Evolutionary conservation across 1,284 basidiomycete genomes (phyloP), one percentile per base, ranked within the genome.

Genomic region (Athelia psychrophila): DNA sequence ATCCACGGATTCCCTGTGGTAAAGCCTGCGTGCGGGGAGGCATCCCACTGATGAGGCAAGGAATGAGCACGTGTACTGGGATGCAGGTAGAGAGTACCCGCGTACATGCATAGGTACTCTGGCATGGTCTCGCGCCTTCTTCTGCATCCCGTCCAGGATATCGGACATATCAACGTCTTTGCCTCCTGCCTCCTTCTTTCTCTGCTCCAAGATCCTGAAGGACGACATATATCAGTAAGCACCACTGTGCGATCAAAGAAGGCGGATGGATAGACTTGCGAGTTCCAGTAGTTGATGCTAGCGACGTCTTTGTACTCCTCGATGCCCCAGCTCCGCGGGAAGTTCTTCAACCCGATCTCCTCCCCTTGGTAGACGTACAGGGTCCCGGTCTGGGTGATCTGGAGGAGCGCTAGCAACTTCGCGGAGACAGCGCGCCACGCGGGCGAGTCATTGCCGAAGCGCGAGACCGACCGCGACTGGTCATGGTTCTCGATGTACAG

Each of bases 331-430:
- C 69, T 65, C 27, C 70, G 61, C 6, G 88, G 86, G 40, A 88
- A 78, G 55, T 91, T 91, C 66, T 75, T 78, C 68, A 86, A 73
- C 0, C 81, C 88, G 1, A 91, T 76, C 60, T 89, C 86, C 66
- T 89, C 73, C 2, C 90, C 87, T 68, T 91, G 86, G 64, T 84
- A 90, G 13, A 92, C 71, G 63, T 82, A 91, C 55, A 85, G 66
- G 12, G 88, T 88, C 2, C 88, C 89, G 1, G 76, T 72, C 48
- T 84, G 78, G 0, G 82, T 79, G 33, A 78, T 70, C 58, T 88
- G 77, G 48, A 88, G 66, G 22, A 87, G 69, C 0, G 84, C 79
- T 19, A 91, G 66, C 64, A 90, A 67, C 63, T 89, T 88, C 9
- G 81, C 86, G 1, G 81, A 81, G 6, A 72, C 60, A 1, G 67